Conservation (phyloP, 805 yeast genomes). For the Ogataea thermomethanolica region DNA sequence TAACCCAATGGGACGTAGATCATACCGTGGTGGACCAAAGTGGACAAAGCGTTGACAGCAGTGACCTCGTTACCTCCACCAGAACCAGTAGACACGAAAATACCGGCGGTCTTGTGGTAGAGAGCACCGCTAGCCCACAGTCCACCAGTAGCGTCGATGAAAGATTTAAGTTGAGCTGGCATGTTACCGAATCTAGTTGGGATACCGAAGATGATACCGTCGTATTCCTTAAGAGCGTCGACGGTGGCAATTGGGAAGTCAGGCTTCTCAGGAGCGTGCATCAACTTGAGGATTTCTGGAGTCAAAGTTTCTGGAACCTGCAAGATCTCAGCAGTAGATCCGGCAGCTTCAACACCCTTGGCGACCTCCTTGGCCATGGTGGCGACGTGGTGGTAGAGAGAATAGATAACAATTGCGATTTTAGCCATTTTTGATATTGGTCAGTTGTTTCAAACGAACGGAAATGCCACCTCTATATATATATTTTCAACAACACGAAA, state of each 20-base stretch:
- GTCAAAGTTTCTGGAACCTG: conserved; percentile 77
- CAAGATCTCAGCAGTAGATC: conserved; percentile 62
- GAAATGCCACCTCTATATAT: background rate
- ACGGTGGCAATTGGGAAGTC: conserved; percentile 61
- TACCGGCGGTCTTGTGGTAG: conserved; percentile 70
- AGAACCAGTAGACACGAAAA: conserved; percentile 73
- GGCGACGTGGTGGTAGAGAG: conserved; percentile 75
- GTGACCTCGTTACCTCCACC: conserved; percentile 88
- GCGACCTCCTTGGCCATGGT: conserved; percentile 65
- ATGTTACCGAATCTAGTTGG: conserved; percentile 84
- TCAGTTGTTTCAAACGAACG: background rate
- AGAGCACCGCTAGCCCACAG: conserved; percentile 75
- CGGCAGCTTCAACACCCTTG: conserved; percentile 68
- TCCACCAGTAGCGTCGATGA: conserved; percentile 77
- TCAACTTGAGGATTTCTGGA: conserved; percentile 47
- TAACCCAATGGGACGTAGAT: conserved; percentile 78
- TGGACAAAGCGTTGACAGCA: conserved; percentile 58
- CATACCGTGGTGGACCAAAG: conserved; percentile 76
- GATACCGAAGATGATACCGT: conserved; percentile 80
- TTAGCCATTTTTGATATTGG: conserved; percentile 19
- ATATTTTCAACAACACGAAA: conserved; percentile 1
- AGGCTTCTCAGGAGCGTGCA: conserved; percentile 68
- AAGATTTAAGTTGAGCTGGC: conserved; percentile 77
- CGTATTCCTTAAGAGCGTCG: conserved; percentile 60
- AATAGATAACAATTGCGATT: conserved; percentile 52